Percentiles rank a stretch among this genome's conserved stretches.
Conservation (phyloP, 1,284 basidiomycete species). For the Trametes polyzona region DNA sequence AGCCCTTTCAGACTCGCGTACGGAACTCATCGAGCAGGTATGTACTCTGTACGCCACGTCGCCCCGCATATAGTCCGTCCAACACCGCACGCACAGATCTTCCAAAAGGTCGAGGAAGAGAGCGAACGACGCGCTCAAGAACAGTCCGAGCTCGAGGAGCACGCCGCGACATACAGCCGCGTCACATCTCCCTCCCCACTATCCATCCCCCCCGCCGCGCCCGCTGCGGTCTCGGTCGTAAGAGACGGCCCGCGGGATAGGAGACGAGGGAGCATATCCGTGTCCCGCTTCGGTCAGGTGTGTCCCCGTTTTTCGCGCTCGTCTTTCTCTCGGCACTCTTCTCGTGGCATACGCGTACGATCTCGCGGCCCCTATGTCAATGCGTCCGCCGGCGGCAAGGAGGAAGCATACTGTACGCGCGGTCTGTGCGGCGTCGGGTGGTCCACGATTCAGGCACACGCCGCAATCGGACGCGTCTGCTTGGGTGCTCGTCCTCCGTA, state of each 20-base stretch:
- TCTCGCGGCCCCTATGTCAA: no score
- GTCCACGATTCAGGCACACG: no score
- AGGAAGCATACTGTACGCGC: no score
- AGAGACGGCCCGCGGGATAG: conserved; percentile 19
- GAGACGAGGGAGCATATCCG: conserved; percentile 31
- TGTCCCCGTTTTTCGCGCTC: conserved; percentile 2
- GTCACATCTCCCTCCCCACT: background rate
- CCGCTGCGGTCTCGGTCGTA: conserved; percentile 9
- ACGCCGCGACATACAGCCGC: conserved; percentile 11
- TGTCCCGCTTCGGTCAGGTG: conserved; percentile 33
- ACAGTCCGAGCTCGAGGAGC: conserved; percentile 15
- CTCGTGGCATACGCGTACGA: background rate
- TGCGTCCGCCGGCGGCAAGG: no score
- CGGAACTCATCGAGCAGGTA: conserved; percentile 29
- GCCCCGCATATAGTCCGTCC: background rate
- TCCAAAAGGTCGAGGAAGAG: conserved; percentile 33
- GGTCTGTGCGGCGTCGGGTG: no score
- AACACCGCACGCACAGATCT: conserved; percentile 23
- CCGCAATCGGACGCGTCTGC: no score
- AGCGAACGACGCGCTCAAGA: conserved; percentile 29
- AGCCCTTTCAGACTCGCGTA: conserved; percentile 11
- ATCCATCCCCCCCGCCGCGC: conserved; percentile 2
- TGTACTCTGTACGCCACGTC: conserved; percentile 1
- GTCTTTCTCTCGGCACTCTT: background rate
- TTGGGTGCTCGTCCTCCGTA: no score